These are phyloP conservation scores for maize (Zea mays) DNA, from an alignment of 176 grass and related monocot genomes.

Conservation along the genomic window Zm-B73-REFERENCE-NAM-5.0 NC_050101.1:119823501-119824000, in stretches of 20 bases:
- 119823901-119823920: constrained; percentile 88
- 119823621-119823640: constrained; percentile 70
- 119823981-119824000: constrained; percentile 93
- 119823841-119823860: not conserved
- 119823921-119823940: constrained; percentile 93
- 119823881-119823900: not conserved
- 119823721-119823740: constrained; percentile 53
- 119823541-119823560: constrained; percentile 39
- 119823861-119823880: not conserved
- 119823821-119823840: constrained; percentile 18
- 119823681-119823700: not conserved
- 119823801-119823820: constrained; percentile 77
- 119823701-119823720: not conserved
- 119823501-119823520: not conserved
- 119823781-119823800: constrained; percentile 79
- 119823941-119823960: constrained; percentile 92
- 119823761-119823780: constrained; percentile 92
- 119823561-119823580: constrained; percentile 66
- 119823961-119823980: constrained; percentile 69
- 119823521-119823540: not conserved
- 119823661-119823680: not conserved
- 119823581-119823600: constrained; percentile 94
- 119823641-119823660: not conserved
- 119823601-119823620: constrained; percentile 86
- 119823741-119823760: constrained; percentile 65